Percentiles rank a stretch among this genome's conserved stretches.
These are phyloP conservation scores for Zalerion maritima DNA, from an alignment of 495 filamentous ascomycete genomes.

Conservation along the genomic window DNA sequence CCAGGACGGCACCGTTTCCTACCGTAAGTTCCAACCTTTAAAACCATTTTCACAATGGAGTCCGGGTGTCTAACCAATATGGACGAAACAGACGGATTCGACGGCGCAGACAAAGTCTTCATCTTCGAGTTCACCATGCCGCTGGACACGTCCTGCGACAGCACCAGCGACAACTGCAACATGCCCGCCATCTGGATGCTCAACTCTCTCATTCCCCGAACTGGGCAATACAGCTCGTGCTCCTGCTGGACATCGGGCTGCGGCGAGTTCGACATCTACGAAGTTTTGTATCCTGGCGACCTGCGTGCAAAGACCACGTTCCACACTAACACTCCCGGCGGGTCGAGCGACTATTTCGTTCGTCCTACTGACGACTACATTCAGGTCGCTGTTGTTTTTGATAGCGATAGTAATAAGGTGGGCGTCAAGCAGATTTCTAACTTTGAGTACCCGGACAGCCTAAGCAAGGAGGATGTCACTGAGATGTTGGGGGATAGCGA, in stretches of 20 bases:
- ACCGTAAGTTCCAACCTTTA: conserved; percentile 31
- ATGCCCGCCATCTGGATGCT: conserved; percentile 58
- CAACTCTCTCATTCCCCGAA: conserved; percentile 53
- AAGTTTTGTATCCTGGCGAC: conserved; percentile 40
- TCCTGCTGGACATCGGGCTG: conserved; percentile 55
- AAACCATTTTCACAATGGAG: not conserved
- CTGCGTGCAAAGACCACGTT: conserved; percentile 41
- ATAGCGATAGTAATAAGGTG: conserved; percentile 15
- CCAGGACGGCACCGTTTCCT: conserved; percentile 41
- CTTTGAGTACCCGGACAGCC: too few relatives aligned
- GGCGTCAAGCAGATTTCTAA: too few relatives aligned
- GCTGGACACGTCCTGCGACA: conserved; percentile 21
- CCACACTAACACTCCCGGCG: conserved; percentile 40
- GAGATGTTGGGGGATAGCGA: too few relatives aligned
- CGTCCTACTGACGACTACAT: conserved; percentile 39
- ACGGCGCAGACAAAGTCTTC: conserved; percentile 46
- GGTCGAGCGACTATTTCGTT: conserved; percentile 47
- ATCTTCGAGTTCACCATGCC: conserved; percentile 59
- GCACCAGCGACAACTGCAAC: conserved; percentile 30
- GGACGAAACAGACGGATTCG: conserved; percentile 43
- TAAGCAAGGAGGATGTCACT: too few relatives aligned
- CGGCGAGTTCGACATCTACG: conserved; percentile 59
- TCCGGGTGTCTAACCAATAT: conserved; percentile 7
- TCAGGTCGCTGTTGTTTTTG: conserved; percentile 46
- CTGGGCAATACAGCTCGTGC: conserved; percentile 49